Evolutionary conservation across 2,329 filamentous ascomycete species (phyloP).

Genomic region (Aspergillus neotritici): DNA sequence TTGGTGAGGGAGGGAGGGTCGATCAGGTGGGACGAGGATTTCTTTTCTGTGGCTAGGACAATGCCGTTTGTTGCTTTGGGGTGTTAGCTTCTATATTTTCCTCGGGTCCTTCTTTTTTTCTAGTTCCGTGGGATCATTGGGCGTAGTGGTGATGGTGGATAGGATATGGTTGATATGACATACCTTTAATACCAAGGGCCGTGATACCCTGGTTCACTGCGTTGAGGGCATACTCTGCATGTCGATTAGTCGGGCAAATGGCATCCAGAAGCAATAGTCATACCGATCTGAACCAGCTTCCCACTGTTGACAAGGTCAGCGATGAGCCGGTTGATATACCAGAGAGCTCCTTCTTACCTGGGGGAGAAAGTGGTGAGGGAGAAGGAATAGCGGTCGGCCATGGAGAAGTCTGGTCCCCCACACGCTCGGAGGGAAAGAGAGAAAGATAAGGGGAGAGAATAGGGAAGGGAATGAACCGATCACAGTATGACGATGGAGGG

Average conservation of each 20-base stretch:
- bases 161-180: constrained; percentile 16
- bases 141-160: background rate
- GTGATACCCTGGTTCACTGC: constrained; percentile 99
- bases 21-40: constrained; percentile 94
- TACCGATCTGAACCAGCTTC: constrained; percentile 98
- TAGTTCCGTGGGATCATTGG: too few relatives aligned
- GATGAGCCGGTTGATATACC: constrained; percentile 13
- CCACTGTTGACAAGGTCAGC: constrained; percentile 61
- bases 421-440: constrained; percentile 11
- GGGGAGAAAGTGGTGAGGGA: constrained; percentile 99
- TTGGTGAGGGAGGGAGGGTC: constrained; percentile 93
- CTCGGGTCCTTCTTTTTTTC: too few relatives aligned
- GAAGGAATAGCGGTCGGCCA: constrained; percentile 99
- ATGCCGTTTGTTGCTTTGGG: constrained; percentile 88
- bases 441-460: constrained; percentile 5
- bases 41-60: constrained; percentile 98
- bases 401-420: constrained; percentile 41
- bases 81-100: too few relatives aligned
- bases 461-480: constrained; percentile 9
- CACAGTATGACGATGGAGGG: constrained; percentile 13
- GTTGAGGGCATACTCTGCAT: constrained; percentile 92
- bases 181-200: constrained; percentile 96
- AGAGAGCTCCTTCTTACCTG: constrained; percentile 55
- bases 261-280: background rate
- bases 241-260: constrained; percentile 12